Percentiles rank a stretch among this genome's conserved stretches.
phyloP scores from a whole-genome alignment of 345 rosid species.

The Eucalyptus globulus region DNA sequence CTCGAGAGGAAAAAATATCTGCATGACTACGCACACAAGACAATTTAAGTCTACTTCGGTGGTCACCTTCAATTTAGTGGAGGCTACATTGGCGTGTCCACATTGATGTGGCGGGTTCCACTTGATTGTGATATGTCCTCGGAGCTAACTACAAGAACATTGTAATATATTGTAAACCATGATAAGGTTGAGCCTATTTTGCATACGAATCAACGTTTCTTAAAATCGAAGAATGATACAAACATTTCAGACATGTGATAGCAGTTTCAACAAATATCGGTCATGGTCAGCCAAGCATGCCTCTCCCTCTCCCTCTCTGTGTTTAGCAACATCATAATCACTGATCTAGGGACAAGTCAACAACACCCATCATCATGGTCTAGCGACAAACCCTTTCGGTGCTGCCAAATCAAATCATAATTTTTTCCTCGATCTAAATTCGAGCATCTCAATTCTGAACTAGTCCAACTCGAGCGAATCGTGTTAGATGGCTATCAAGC shows the following conservation, averaged over 20 bases:
- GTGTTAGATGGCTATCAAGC: not conserved
- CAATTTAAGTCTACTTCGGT: not conserved
- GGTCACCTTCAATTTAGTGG: not conserved
- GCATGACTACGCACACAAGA: not conserved
- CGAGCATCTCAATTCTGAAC: not conserved
- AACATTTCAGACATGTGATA: no score
- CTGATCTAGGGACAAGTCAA: not conserved
- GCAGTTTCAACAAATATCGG: not conserved
- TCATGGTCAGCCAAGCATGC: not conserved
- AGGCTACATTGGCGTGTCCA: not conserved
- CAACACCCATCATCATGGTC: not conserved
- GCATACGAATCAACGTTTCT: not conserved
- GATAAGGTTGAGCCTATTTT: not conserved
- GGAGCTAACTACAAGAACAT: not conserved
- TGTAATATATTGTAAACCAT: not conserved
- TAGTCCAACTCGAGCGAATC: not conserved
- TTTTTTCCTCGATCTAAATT: no score
- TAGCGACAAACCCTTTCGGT: not conserved
- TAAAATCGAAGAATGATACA: not conserved
- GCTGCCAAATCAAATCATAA: not conserved
- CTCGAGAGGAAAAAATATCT: not conserved
- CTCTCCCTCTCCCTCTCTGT: not conserved
- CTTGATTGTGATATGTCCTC: not conserved
- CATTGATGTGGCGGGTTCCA: not conserved
- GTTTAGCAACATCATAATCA: not conserved